A percentile compares a stretch with the other conserved stretches of the same genome.
Conservation (phyloP, 176 grass and related monocot genomes). For the Panicum miliaceum region DNA sequence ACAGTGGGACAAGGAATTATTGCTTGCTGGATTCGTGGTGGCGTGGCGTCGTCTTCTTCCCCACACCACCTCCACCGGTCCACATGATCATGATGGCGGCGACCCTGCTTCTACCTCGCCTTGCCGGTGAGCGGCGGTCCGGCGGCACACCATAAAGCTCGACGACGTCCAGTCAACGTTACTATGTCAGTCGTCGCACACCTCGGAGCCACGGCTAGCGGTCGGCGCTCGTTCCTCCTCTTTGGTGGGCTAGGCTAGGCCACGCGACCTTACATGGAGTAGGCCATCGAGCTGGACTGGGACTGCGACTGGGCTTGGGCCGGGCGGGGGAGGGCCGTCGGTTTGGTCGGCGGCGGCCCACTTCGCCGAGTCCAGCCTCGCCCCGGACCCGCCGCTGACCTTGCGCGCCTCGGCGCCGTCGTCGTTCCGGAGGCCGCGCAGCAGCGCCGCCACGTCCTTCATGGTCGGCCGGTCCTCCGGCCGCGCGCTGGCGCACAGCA, state of each 20-base stretch:
- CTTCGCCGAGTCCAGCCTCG: conserved; percentile 30
- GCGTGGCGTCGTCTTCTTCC: not conserved
- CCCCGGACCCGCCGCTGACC: conserved; percentile 9
- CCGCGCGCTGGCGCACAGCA: conserved; percentile 70
- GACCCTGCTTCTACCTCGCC: no score
- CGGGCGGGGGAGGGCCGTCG: not conserved
- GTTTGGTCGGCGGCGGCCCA: conserved; percentile 35
- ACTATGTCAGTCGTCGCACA: not conserved
- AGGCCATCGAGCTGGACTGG: conserved; percentile 43
- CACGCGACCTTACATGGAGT: conserved; percentile 33
- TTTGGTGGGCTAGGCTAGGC: not conserved
- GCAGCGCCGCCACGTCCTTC: conserved; percentile 87
- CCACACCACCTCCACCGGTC: not conserved
- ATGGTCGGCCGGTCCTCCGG: conserved; percentile 72
- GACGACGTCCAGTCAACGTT: not conserved
- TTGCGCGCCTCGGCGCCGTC: conserved; percentile 53
- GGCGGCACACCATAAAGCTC: not conserved
- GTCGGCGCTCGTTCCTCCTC: not conserved
- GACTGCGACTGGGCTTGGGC: not conserved
- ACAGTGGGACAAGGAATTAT: not conserved
- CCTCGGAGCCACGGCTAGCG: not conserved
- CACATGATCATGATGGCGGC: no score
- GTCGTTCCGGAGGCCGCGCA: conserved; percentile 75
- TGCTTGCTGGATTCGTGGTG: not conserved
- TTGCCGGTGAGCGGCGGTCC: not conserved